These are phyloP conservation scores for Davidsoniella neocaledoniae DNA, from an alignment of 2,329 filamentous ascomycete genomes.

Conservation along the genomic window DNA sequence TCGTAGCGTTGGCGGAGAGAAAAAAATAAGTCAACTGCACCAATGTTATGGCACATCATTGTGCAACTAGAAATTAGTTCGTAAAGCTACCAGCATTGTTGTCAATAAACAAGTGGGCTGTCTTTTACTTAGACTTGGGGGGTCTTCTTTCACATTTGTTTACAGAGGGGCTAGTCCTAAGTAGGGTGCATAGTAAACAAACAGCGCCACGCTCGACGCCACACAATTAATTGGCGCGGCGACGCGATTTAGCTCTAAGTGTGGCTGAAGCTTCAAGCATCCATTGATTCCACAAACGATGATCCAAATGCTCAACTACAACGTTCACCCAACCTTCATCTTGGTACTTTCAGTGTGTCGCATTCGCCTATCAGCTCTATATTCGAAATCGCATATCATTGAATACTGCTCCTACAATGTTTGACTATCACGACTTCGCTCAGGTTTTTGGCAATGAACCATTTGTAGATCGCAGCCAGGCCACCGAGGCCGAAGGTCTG, in stretches of 20 bases:
- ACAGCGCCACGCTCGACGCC: slow-evolving; percentile 6
- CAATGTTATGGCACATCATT: too few species aligned
- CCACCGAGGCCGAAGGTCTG: slow-evolving; percentile 47
- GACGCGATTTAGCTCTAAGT: not conserved
- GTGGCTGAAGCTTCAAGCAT: slow-evolving; percentile 9
- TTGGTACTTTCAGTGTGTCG: not conserved
- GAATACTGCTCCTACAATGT: slow-evolving; percentile 25
- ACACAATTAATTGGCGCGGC: slow-evolving; percentile 1
- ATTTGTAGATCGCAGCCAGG: slow-evolving; percentile 39
- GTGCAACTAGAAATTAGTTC: too few species aligned
- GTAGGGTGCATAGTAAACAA: slow-evolving; percentile 10
- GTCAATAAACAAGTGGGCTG: too few species aligned
- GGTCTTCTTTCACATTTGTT: not conserved
- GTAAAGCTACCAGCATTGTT: too few species aligned
- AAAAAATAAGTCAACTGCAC: too few species aligned
- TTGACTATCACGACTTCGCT: slow-evolving; percentile 50
- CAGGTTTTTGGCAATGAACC: slow-evolving; percentile 46
- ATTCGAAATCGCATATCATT: too few species aligned
- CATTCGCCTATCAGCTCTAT: too few species aligned
- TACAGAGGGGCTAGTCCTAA: slow-evolving; percentile 7
- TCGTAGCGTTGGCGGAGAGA: too few species aligned
- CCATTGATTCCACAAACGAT: too few species aligned
- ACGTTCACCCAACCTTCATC: not conserved
- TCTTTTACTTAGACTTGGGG: too few species aligned
- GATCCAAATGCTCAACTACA: not conserved